Evolutionary conservation across 2,329 filamentous ascomycete genomes (phyloP).

Genomic region (Scedosporium boydii): DNA sequence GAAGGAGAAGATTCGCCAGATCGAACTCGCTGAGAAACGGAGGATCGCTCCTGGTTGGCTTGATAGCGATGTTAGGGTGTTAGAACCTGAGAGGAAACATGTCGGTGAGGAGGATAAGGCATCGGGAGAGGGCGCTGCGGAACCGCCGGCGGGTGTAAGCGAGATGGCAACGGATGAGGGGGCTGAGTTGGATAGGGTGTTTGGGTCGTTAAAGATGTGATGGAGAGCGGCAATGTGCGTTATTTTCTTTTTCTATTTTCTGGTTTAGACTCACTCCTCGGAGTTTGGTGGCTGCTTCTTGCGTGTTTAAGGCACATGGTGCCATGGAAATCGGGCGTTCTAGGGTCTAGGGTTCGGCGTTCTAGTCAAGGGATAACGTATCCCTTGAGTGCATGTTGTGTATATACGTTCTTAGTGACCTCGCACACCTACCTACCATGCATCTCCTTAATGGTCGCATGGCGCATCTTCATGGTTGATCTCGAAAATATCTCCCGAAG

Average conservation of each 20-base stretch:
- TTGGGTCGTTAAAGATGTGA: constrained; percentile 35
- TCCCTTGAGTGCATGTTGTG: too few relatives aligned
- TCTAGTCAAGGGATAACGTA: too few relatives aligned
- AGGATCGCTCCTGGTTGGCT: constrained; percentile 73
- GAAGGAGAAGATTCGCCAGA: constrained; percentile 53
- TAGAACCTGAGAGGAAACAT: constrained; percentile 54
- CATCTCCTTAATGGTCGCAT: too few relatives aligned
- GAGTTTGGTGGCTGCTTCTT: neutral
- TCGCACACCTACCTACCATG: too few relatives aligned
- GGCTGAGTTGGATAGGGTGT: constrained; percentile 47
- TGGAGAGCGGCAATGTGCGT: constrained; percentile 1
- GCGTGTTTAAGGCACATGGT: neutral
- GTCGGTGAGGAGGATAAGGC: constrained; percentile 13
- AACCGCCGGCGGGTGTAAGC: constrained; percentile 9
- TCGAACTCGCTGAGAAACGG: constrained; percentile 71
- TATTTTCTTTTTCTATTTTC: neutral
- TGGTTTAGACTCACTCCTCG: neutral
- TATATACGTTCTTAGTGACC: too few relatives aligned
- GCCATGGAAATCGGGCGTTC: too few relatives aligned
- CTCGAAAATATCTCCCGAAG: too few relatives aligned
- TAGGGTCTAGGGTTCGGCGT: too few relatives aligned
- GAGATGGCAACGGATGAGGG: constrained; percentile 30
- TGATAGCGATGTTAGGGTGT: constrained; percentile 59
- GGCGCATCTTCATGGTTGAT: too few relatives aligned
- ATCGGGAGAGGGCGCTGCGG: neutral